These are phyloP conservation scores for Leishmania amazonensis DNA, from an alignment of 208 protist genomes.

Conservation along the genomic window DNA sequence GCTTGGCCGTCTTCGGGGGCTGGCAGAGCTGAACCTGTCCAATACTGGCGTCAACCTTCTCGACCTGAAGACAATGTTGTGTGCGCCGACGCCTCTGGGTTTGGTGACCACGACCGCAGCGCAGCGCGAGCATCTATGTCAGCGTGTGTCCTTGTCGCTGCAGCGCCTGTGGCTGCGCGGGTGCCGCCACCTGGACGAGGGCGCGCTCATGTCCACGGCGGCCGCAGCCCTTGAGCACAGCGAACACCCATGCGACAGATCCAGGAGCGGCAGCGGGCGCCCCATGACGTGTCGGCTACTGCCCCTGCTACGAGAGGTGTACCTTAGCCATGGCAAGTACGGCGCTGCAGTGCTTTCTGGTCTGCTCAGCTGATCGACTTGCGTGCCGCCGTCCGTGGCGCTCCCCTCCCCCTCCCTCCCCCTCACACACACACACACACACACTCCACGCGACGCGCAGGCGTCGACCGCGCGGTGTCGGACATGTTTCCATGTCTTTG, in stretches of 20 bases:
- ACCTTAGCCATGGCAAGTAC: slow-evolving; percentile 25
- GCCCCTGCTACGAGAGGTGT: slow-evolving; percentile 22
- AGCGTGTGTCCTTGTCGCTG: slow-evolving; percentile 12
- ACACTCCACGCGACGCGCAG: background rate
- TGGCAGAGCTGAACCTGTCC: slow-evolving; percentile 54
- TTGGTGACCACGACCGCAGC: background rate
- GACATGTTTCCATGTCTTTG: background rate
- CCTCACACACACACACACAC: background rate
- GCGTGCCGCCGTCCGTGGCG: background rate
- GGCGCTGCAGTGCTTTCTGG: slow-evolving; percentile 16
- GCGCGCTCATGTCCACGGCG: background rate
- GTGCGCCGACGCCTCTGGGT: background rate
- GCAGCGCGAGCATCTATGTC: background rate
- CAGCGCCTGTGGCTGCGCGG: slow-evolving; percentile 45
- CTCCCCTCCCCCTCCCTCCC: background rate
- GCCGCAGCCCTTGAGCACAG: background rate
- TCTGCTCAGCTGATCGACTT: slow-evolving; percentile 5
- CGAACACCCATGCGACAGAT: background rate
- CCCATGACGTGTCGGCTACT: background rate
- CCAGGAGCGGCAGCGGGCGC: background rate
- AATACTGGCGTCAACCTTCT: slow-evolving; percentile 24
- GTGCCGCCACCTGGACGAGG: slow-evolving; percentile 28
- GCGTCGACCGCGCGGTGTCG: background rate
- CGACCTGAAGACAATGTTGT: slow-evolving; percentile 1
- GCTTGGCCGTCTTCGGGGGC: slow-evolving; percentile 30